These are phyloP conservation scores for Pestalotiopsis sp. DNA, from an alignment of 2,329 filamentous ascomycete species.

Conservation along the genomic window DNA sequence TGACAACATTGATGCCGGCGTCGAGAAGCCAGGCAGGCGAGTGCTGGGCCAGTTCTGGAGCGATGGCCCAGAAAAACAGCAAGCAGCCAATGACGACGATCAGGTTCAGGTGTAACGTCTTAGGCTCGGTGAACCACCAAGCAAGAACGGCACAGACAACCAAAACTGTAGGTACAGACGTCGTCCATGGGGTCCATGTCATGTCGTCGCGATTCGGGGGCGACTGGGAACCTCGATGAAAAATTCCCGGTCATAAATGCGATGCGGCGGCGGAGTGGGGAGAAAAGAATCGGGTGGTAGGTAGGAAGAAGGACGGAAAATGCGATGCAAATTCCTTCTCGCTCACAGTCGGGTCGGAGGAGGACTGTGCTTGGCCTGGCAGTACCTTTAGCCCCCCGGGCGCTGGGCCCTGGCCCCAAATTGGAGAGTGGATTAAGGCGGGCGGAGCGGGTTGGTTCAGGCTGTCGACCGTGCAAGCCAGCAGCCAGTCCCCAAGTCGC, in stretches of 20 bases:
- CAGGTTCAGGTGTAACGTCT: constrained; percentile 44
- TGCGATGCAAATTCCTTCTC: background rate
- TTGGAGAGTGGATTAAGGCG: background rate
- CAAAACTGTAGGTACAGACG: constrained; percentile 46
- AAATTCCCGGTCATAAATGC: constrained; percentile 11
- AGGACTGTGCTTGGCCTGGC: background rate
- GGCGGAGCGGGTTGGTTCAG: no score
- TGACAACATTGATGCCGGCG: constrained; percentile 36
- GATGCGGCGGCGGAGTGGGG: constrained; percentile 10
- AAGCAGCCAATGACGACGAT: constrained; percentile 42
- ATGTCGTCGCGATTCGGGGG: constrained; percentile 43
- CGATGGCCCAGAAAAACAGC: constrained; percentile 45
- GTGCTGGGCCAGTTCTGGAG: constrained; percentile 42
- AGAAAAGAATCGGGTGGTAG: constrained; percentile 4
- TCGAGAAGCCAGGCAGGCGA: constrained; percentile 38
- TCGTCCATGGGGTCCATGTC: constrained; percentile 53
- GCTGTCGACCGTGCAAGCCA: no score
- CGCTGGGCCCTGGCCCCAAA: background rate
- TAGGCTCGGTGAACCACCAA: constrained; percentile 49
- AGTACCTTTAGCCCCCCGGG: background rate
- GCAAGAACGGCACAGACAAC: constrained; percentile 44
- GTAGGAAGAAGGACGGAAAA: background rate
- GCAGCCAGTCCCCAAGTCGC: no score
- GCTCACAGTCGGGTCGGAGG: background rate
- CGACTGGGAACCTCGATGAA: constrained; percentile 12